Conservation (phyloP, 768 basidiomycete species). For the Suillus tomentosus region DNA sequence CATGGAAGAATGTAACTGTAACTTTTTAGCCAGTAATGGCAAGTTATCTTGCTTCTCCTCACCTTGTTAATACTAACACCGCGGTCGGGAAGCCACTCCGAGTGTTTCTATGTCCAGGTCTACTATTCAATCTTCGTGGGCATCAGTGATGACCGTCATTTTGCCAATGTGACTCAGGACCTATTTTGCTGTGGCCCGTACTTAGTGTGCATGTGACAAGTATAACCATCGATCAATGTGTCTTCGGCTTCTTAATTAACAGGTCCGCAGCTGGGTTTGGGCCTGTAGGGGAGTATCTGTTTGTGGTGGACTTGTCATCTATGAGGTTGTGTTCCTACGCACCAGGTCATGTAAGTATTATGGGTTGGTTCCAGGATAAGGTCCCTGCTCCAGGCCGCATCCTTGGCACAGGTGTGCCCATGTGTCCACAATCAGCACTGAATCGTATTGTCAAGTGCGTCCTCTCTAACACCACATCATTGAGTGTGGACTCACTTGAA, state of each 20-base stretch:
- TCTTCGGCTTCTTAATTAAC: conserved; percentile 45
- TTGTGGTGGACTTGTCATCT: conserved; percentile 56
- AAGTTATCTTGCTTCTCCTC: background rate
- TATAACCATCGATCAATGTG: conserved; percentile 45
- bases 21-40: background rate
- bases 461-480: background rate
- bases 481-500: background rate
- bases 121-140: background rate
- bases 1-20: background rate
- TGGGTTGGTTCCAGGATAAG: conserved; percentile 74
- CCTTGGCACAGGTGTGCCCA: conserved; percentile 35
- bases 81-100: background rate
- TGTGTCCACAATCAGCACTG: conserved; percentile 64
- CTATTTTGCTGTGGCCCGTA: too few species aligned
- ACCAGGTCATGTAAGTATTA: conserved; percentile 58
- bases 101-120: background rate
- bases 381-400: conserved; percentile 33
- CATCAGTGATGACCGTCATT: background rate
- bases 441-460: conserved; percentile 54
- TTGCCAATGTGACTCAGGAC: too few species aligned
- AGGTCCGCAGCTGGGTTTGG: conserved; percentile 49
- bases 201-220: too few species aligned
- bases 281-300: conserved; percentile 59
- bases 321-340: conserved; percentile 57
- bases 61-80: background rate